A percentile compares a stretch with the other conserved stretches of the same genome.
phyloP scores from a whole-genome alignment of 2,329 filamentous ascomycete genomes.

The Fusarium scirpi region DNA sequence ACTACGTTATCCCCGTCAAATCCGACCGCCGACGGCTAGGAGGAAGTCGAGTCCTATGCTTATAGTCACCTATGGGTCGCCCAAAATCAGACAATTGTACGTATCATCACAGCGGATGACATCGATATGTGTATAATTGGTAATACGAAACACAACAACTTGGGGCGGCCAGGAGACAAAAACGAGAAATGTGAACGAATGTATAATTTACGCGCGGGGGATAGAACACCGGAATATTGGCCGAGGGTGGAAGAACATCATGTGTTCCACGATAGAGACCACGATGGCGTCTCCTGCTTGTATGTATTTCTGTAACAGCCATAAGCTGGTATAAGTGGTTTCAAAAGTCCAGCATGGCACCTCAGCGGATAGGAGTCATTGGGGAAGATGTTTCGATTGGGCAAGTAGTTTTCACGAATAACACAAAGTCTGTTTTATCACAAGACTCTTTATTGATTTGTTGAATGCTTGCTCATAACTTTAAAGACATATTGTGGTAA shows the following conservation, averaged over 20 bases:
- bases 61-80: neutral
- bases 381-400: constrained; percentile 18
- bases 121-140: constrained; percentile 34
- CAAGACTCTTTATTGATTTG: neutral
- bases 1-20: neutral
- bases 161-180: constrained; percentile 1
- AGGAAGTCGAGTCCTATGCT: neutral
- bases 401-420: constrained; percentile 27
- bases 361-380: constrained; percentile 40
- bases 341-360: constrained; percentile 28
- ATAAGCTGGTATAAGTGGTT: constrained; percentile 24
- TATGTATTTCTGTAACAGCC: constrained; percentile 37
- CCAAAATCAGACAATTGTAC: neutral
- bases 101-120: neutral
- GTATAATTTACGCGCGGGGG: constrained; percentile 29
- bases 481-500: too few species aligned
- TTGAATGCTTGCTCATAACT: neutral
- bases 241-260: constrained; percentile 4
- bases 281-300: constrained; percentile 27
- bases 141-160: constrained; percentile 1
- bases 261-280: constrained; percentile 39
- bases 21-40: neutral
- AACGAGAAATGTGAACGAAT: constrained; percentile 26
- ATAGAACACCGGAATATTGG: constrained; percentile 3
- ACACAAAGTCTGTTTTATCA: constrained; percentile 5